phyloP scores from a whole-genome alignment of 2,329 filamentous ascomycete genomes.

The Pseudocercospora cruenta region DNA sequence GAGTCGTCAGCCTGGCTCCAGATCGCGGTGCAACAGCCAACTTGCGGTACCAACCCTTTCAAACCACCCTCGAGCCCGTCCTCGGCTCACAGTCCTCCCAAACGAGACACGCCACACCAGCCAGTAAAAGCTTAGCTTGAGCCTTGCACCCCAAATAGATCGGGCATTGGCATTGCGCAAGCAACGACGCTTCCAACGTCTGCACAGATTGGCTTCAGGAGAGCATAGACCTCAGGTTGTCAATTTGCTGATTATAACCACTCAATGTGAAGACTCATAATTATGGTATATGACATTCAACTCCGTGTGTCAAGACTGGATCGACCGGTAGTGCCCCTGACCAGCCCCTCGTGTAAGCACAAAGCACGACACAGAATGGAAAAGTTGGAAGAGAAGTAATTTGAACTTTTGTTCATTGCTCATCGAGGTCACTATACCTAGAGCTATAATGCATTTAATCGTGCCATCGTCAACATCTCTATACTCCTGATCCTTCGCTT shows the following conservation, averaged over 20 bases:
- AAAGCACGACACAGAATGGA: neutral
- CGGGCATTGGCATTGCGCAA: neutral
- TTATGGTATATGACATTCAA: neutral
- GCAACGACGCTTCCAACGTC: neutral
- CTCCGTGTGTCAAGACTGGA: neutral
- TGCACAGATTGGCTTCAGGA: slow-evolving; percentile 3
- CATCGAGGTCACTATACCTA: slow-evolving; percentile 5
- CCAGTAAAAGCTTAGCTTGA: neutral
- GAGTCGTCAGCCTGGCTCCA: slow-evolving; percentile 3
- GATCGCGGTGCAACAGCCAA: neutral
- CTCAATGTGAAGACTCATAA: neutral
- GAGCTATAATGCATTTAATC: slow-evolving; percentile 11
- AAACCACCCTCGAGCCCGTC: neutral
- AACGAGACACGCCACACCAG: neutral
- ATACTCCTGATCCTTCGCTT: slow-evolving; percentile 14
- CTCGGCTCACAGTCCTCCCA: neutral
- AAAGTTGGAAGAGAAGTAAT: neutral
- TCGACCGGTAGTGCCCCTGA: neutral
- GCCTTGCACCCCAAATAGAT: neutral
- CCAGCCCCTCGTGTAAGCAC: neutral
- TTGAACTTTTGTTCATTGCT: neutral
- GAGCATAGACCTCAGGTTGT: neutral
- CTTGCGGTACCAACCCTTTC: neutral
- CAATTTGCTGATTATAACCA: neutral
- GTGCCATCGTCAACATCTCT: slow-evolving; percentile 5